Evolutionary conservation across 2,329 filamentous ascomycete genomes (phyloP).

Genomic region (Apiospora aurea): DNA sequence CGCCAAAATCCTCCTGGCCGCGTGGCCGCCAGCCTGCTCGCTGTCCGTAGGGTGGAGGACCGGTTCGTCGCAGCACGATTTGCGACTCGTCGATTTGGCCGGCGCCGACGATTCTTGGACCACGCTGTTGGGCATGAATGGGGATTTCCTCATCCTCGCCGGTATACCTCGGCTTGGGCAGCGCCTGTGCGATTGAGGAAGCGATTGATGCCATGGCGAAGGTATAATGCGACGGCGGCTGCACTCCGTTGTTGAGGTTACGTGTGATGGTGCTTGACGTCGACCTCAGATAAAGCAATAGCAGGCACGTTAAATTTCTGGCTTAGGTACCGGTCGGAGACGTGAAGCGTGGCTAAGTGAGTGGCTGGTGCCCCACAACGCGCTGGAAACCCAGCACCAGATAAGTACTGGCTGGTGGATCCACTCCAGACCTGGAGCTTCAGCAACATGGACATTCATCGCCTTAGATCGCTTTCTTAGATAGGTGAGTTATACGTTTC

Average conservation of each 20-base stretch:
- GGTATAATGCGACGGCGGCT: conserved; percentile 20
- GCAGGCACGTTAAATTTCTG: conserved; percentile 21
- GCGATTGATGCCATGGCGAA: conserved; percentile 69
- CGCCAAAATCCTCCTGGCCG: conserved; percentile 88
- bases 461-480: background rate
- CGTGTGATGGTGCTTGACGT: conserved; percentile 22
- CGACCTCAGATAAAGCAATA: background rate
- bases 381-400: background rate
- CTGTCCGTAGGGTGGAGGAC: conserved; percentile 87
- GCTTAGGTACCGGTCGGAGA: background rate
- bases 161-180: conserved; percentile 91
- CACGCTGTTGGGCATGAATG: conserved; percentile 74
- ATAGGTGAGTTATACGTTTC: background rate
- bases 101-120: conserved; percentile 81
- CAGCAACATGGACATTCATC: background rate
- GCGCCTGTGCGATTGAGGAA: conserved; percentile 76
- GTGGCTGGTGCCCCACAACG: conserved; percentile 18
- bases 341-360: conserved; percentile 12
- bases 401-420: background rate
- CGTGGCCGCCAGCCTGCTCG: conserved; percentile 91
- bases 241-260: conserved; percentile 19
- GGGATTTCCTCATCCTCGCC: conserved; percentile 87
- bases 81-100: conserved; percentile 85
- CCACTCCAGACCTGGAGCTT: background rate
- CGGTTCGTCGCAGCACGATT: conserved; percentile 79